Evolutionary conservation across 2,329 filamentous ascomycete genomes (phyloP), one percentile per base, ranked within the genome.

Genomic region (Cryphonectria parasitica): DNA sequence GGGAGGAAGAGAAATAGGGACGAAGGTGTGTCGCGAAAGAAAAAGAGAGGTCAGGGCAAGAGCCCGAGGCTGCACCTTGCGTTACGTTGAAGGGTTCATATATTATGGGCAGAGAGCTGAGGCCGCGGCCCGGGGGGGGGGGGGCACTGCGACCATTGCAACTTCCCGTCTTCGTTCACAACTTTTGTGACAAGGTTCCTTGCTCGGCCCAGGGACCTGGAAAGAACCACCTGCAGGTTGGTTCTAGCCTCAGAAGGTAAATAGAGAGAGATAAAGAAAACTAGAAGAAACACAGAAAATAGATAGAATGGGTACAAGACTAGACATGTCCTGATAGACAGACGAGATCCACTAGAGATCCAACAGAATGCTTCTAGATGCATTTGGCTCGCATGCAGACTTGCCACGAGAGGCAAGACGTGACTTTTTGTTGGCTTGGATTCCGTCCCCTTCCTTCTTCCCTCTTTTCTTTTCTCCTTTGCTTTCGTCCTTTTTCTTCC

Each of bases 31-130:
- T 58, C 5, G 54, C n/a, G 6, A 22, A 22, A 25, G n/a, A 17
- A 34, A 3, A 31, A 11, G 28, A 15, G 22, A 39, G 34, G 19
- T 61, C 58, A 39, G 58, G 34, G 58, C 39, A 22, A 22, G 19
- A 61, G 58, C 34, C 31, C 58, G 58, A 61, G 58, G 58, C 31
- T n/a, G 58, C 58, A 39, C 58, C 58, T 61, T 61, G 58, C 58
- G 58, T 61, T 61, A 61, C 58, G 34, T 39, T 31, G 7, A 34
- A n/a, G 19, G 31, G 28, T 58, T 61, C 58, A 61, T 61, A 61
- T 61, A 61, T 17, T 22, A 60, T 49, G 45, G 8, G 45, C 19
- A 11, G 45, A 49, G 2, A 49, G 45, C 45, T n/a, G 19, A 19
- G 36, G n/a, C n/a, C n/a, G n/a, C n/a, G n/a, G n/a, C n/a, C n/a